Base-by-base conservation (phyloP, 768 basidiomycete species). In the Melanogaster broomeanus region DNA sequence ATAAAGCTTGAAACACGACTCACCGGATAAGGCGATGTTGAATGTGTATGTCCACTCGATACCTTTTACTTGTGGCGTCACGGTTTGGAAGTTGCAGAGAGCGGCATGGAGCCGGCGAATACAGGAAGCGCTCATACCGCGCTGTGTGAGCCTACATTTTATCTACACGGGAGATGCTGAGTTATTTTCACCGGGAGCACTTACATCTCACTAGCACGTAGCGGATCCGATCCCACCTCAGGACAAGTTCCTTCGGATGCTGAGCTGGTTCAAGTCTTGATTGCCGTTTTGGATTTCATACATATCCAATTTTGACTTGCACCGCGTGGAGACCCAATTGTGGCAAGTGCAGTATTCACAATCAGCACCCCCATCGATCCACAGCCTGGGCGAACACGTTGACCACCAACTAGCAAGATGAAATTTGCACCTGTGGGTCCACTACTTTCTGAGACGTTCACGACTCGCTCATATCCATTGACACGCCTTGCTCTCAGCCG, bases 381-480 rank as follows among this genome's bases (percentile, higher is more conserved):
- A 59, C 62, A 56, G 65, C 55, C n/a, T n/a, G n/a, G 15, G 19
- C 39, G 21, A 39, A 24, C 58, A 48, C 65, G 64, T 64, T 66
- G 56, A 39, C 41, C 9, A 42, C 37, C 30, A 27, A 41, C n/a
- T 52, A 44, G 33, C 46, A 52, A 13, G 37, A 70, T 68, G 68
- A 62, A 70, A 15, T 70, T 59, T 60, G 45, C 48, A 12, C 57
- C 56, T 49, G 67, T 70, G 55, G 64, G 67, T 70, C 62, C 66
- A 47, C 31, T 10, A 42, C 11, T 15, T 40, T 45, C 30, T 43
- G n/a, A n/a, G n/a, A n/a, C n/a, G n/a, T n/a, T n/a, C n/a, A n/a
- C 7, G 1, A 46, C 41, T 43, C 21, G 11, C 15, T 8, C 21
- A 47, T 43, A 2, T 8, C 7, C 10, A 22, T 41, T 54, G 35